A percentile compares a stretch with the other conserved stretches of the same genome.
Conservation (phyloP, 1,284 basidiomycete genomes). For the Malassezia vespertilionis region DNA sequence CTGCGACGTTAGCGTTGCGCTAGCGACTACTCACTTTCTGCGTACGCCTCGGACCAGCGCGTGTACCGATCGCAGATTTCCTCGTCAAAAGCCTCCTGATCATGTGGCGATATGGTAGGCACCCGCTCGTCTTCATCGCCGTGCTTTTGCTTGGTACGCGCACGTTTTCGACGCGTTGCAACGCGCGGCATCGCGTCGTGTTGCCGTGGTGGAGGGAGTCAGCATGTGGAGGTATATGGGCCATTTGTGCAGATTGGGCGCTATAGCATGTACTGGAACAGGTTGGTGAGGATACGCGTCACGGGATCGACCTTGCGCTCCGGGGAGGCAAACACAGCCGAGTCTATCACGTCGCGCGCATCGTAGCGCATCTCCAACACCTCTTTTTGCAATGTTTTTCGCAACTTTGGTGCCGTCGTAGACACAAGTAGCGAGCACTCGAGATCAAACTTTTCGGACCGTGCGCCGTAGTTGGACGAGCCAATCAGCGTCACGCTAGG, state of each 20-base stretch:
- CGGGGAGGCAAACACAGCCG: conserved; percentile 49
- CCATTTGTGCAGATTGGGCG: not conserved
- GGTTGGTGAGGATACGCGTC: conserved; percentile 36
- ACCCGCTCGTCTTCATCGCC: conserved; percentile 7
- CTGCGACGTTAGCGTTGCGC: conserved; percentile 47
- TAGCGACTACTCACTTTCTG: conserved; percentile 21
- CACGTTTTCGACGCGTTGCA: conserved; percentile 2
- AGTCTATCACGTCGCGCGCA: conserved; percentile 50
- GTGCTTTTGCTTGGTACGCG: not conserved
- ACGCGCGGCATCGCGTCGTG: conserved; percentile 3
- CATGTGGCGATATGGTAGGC: conserved; percentile 2
- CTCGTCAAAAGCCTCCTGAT: conserved; percentile 5
- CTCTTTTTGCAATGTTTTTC: conserved; percentile 50
- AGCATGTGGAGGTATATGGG: not conserved
- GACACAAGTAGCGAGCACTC: conserved; percentile 81
- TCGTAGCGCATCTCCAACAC: conserved; percentile 49
- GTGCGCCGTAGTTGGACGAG: conserved; percentile 86
- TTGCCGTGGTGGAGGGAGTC: not conserved
- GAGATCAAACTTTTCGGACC: conserved; percentile 79
- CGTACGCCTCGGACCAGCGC: conserved; percentile 43
- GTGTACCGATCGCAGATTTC: conserved; percentile 25
- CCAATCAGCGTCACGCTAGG: conserved; percentile 65
- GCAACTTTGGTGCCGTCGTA: conserved; percentile 47
- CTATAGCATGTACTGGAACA: conserved; percentile 36
- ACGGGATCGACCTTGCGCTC: conserved; percentile 61